Conservation (phyloP, 345 rosid species). For the Citrus sinensis region DVS_A1.0 CM039162.1:20764501-20765000, state of each 20-base stretch:
- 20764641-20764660: background rate
- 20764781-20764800: background rate
- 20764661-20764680: background rate
- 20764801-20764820: background rate
- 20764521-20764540: background rate
- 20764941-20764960: conserved; percentile 60
- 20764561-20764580: background rate
- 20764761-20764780: background rate
- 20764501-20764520: no score
- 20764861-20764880: conserved; percentile 81
- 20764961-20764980: conserved; percentile 83
- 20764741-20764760: background rate
- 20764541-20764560: background rate
- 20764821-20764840: conserved; percentile 22
- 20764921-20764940: conserved; percentile 69
- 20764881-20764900: conserved; percentile 80
- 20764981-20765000: conserved; percentile 80
- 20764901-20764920: conserved; percentile 66
- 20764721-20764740: background rate
- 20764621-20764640: background rate
- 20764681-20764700: background rate
- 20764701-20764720: background rate
- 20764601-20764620: background rate
- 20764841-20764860: conserved; percentile 96
- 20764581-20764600: background rate